These are phyloP conservation scores for Rhodamnia argentea DNA, from an alignment of 345 rosid species.

Conservation along the genomic window DNA sequence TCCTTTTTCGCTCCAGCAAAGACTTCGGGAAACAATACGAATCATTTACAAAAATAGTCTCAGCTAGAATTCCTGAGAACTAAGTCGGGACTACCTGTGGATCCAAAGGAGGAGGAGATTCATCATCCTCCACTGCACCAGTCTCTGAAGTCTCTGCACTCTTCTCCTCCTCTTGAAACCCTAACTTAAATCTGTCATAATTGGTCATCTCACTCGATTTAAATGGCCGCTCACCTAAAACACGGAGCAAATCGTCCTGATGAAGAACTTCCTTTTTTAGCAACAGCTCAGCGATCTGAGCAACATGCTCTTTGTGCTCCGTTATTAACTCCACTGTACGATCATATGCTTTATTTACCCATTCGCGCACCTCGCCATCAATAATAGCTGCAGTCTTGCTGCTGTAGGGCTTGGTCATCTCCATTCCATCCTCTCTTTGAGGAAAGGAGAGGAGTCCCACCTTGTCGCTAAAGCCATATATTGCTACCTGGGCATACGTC, in stretches of 20 bases:
- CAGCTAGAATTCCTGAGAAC: neutral
- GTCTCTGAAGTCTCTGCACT: constrained; percentile 10
- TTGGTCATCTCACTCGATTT: constrained; percentile 53
- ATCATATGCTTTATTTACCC: constrained; percentile 74
- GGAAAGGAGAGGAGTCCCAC: constrained; percentile 96
- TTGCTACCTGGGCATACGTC: constrained; percentile 96
- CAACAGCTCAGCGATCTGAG: constrained; percentile 70
- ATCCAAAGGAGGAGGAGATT: constrained; percentile 37
- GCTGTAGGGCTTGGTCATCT: constrained; percentile 85
- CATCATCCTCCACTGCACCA: constrained; percentile 35
- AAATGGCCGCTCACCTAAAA: constrained; percentile 85
- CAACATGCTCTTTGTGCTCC: constrained; percentile 73
- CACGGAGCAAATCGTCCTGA: constrained; percentile 56
- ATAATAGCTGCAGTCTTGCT: constrained; percentile 81
- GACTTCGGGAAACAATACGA: neutral
- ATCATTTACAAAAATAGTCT: constrained; percentile 9
- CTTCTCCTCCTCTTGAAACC: constrained; percentile 43
- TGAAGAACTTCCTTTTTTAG: constrained; percentile 88
- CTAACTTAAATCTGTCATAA: constrained; percentile 68
- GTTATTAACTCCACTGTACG: constrained; percentile 49
- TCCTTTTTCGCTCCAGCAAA: neutral
- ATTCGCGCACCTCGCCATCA: constrained; percentile 76
- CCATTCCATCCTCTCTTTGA: constrained; percentile 57
- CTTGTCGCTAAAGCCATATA: constrained; percentile 92
- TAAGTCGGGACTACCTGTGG: constrained; percentile 64